phyloP scores from a whole-genome alignment of 2,329 filamentous ascomycete genomes.

The Pseudopyricularia cyperi region DNA sequence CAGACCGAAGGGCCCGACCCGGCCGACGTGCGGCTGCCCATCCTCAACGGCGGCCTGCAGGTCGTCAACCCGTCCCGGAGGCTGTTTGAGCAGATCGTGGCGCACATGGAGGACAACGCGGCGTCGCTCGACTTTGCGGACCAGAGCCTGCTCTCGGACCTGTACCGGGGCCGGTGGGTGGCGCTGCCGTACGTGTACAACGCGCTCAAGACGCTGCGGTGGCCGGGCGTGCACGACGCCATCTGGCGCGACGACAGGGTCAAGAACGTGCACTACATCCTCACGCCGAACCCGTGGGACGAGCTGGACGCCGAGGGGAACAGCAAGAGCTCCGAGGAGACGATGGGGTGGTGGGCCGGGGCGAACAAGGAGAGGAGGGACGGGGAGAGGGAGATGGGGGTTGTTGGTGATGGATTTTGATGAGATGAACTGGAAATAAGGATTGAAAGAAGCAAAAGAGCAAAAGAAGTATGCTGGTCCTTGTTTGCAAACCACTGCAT shows the following conservation, averaged over 20 bases:
- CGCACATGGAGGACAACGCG: slow-evolving; percentile 31
- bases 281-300: slow-evolving; percentile 47
- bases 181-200: slow-evolving; percentile 48
- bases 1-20: slow-evolving; percentile 32
- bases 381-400: slow-evolving; percentile 7
- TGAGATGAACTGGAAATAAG: background rate
- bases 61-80: slow-evolving; percentile 38
- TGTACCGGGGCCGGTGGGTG: slow-evolving; percentile 43
- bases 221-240: slow-evolving; percentile 32
- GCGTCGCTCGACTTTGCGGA: slow-evolving; percentile 43
- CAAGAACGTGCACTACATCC: slow-evolving; percentile 49
- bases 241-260: slow-evolving; percentile 46
- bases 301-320: slow-evolving; percentile 31
- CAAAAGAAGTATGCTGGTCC: too few species aligned
- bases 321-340: slow-evolving; percentile 30
- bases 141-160: slow-evolving; percentile 41
- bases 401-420: slow-evolving; percentile 8
- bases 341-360: slow-evolving; percentile 43
- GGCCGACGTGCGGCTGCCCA: slow-evolving; percentile 31
- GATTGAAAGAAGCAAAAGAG: background rate
- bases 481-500: too few species aligned
- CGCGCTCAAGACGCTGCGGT: slow-evolving; percentile 45
- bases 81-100: slow-evolving; percentile 36
- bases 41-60: slow-evolving; percentile 43
- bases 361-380: slow-evolving; percentile 24